Evolutionary conservation across 192 early-diverging fungal species (phyloP), one percentile per base, ranked within the genome.

Genomic region (Coemansia asiatica): DNA sequence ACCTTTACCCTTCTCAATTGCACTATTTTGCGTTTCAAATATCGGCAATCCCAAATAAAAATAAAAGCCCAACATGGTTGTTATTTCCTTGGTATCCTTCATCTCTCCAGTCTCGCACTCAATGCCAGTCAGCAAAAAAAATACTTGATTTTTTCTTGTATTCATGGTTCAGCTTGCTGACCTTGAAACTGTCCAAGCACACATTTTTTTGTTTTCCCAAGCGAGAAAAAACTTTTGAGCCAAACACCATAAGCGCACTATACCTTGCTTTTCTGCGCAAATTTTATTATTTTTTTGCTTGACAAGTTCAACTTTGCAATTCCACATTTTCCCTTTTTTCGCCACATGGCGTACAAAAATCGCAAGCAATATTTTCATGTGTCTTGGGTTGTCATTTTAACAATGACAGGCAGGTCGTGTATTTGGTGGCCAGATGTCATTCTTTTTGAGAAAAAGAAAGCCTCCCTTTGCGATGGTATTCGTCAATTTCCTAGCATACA

Each of bases 271-370:
- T 26, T 12, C 15, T 51, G 50, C 50, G n/a, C n/a, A n/a, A n/a
- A n/a, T n/a, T n/a, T n/a, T n/a, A 51, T 26, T 21, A 22, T 7
- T 22, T 7, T 22, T 51, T 51, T 22, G 22, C 50, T 23, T 3
- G 40, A 13, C 50, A 51, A 51, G 50, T 1, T 51, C 50, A 51
- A 51, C n/a, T n/a, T 16, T 51, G 50, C 50, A 23, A 51, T 16
- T 22, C 22, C 22, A 22, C 22, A 6, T 21, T 19, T 12, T 48
- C 18, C 18, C 13, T 48, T 15, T 48, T 48, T 48, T 48, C 10
- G 18, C n/a, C n/a, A n/a, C n/a, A n/a, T n/a, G n/a, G n/a, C n/a
- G n/a, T n/a, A n/a, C n/a, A n/a, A n/a, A n/a, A n/a, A n/a, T n/a
- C n/a, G n/a, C n/a, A n/a, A n/a, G n/a, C n/a, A n/a, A n/a, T n/a